phyloP scores from a whole-genome alignment of 805 yeast genomes.

The Nematodospora valgi region DNA sequence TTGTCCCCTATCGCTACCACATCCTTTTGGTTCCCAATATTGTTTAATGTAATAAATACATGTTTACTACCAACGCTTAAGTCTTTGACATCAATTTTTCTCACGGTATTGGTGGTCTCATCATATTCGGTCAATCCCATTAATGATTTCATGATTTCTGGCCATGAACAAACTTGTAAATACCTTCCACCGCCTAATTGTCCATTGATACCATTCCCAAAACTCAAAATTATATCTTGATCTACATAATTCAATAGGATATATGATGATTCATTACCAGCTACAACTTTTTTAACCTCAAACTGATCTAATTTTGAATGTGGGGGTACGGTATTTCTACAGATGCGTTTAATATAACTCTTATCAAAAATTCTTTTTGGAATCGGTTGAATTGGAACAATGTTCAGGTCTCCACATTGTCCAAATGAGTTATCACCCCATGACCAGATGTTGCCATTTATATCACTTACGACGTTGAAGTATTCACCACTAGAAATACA shows the following conservation, averaged over 20 bases:
- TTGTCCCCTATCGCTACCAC: constrained; percentile 84
- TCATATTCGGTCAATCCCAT: constrained; percentile 50
- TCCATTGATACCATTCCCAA: constrained; percentile 86
- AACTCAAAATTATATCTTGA: constrained; percentile 43
- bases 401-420: constrained; percentile 72
- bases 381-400: constrained; percentile 64
- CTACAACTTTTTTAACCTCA: constrained; percentile 52
- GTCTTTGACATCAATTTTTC: constrained; percentile 44
- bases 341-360: constrained; percentile 13
- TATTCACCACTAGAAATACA: constrained; percentile 69
- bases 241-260: constrained; percentile 23
- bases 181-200: constrained; percentile 79
- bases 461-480: constrained; percentile 71
- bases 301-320: constrained; percentile 19
- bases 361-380: constrained; percentile 48
- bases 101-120: constrained; percentile 40
- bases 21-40: constrained; percentile 44
- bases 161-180: constrained; percentile 68
- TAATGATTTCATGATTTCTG: constrained; percentile 54
- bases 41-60: constrained; percentile 53
- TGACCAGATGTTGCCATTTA: constrained; percentile 66
- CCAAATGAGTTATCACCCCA: constrained; percentile 87
- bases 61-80: constrained; percentile 70
- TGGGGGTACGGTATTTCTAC: constrained; percentile 28
- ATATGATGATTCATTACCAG: constrained; percentile 60